These are phyloP conservation scores for Trematosphaeria pertusa DNA, from an alignment of 2,329 filamentous ascomycete genomes.

Conservation along the genomic window DNA sequence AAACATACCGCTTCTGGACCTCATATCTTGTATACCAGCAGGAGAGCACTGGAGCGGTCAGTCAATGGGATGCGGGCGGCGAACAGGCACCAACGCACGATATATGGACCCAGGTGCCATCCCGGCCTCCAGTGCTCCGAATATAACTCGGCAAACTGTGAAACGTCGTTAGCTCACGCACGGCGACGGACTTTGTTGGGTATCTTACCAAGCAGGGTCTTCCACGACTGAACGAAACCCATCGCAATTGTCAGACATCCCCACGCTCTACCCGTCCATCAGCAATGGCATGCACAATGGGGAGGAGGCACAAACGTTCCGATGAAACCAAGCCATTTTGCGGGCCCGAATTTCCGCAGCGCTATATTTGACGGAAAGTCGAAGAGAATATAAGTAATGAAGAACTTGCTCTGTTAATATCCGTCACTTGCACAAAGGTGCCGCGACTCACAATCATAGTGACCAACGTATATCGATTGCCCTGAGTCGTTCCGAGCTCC, in stretches of 20 bases:
- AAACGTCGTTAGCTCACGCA: neutral
- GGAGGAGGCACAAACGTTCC: constrained; percentile 2
- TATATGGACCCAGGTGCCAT: constrained; percentile 18
- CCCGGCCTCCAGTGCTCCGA: constrained; percentile 26
- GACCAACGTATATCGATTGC: constrained; percentile 17
- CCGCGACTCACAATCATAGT: constrained; percentile 12
- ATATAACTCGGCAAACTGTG: constrained; percentile 18
- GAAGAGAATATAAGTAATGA: constrained; percentile 18
- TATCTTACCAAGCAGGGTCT: constrained; percentile 10
- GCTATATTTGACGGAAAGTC: constrained; percentile 14
- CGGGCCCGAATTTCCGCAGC: constrained; percentile 5
- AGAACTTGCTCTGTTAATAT: constrained; percentile 5
- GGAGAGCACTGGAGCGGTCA: constrained; percentile 6
- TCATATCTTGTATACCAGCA: constrained; percentile 57
- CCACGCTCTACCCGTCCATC: no score
- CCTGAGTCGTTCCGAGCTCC: constrained; percentile 16
- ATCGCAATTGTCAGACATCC: constrained; percentile 10
- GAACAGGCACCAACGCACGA: constrained; percentile 6
- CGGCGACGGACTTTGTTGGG: no score
- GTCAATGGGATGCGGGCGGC: no score
- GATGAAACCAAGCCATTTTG: constrained; percentile 12
- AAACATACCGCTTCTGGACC: constrained; percentile 56
- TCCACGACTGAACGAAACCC: constrained; percentile 9
- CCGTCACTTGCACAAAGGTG: neutral
- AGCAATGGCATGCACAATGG: neutral